phyloP scores from a whole-genome alignment of 306 rosid genomes.

The Rosa rugosa region DNA sequence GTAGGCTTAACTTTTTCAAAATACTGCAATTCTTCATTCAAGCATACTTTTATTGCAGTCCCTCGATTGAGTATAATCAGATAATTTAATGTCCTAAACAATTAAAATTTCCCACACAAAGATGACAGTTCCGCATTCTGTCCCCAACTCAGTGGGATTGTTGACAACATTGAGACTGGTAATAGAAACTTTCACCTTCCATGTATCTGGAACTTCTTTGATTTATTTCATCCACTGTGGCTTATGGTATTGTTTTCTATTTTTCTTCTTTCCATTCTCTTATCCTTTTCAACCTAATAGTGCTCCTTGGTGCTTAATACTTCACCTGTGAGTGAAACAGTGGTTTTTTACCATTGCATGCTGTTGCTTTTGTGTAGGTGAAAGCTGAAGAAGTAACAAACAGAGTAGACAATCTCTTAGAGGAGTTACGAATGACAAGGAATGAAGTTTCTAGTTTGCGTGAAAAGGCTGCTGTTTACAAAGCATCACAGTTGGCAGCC shows the following conservation, averaged over 20 bases:
- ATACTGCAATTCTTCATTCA: not conserved
- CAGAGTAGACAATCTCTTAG: slow-evolving; percentile 76
- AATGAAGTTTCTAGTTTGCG: slow-evolving; percentile 72
- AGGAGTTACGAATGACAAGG: slow-evolving; percentile 70
- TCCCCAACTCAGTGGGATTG: not conserved
- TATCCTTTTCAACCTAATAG: not conserved
- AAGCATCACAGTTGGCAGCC: slow-evolving; percentile 67
- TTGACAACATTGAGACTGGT: not conserved
- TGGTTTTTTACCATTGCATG: slow-evolving; percentile 7
- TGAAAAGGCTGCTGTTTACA: slow-evolving; percentile 73
- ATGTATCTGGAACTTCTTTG: not conserved
- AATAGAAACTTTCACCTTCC: not conserved
- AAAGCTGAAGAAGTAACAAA: slow-evolving; percentile 86
- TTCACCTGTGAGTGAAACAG: slow-evolving; percentile 11
- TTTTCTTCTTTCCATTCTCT: not conserved
- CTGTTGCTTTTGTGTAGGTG: slow-evolving; percentile 51
- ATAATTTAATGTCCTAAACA: not conserved
- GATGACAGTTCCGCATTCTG: not conserved
- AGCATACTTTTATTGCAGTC: not conserved
- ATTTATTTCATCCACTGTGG: not conserved
- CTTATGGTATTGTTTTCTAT: not conserved
- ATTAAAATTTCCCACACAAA: not conserved
- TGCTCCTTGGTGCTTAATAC: not conserved
- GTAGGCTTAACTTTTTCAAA: not conserved
- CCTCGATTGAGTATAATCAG: not conserved